Evolutionary conservation across 345 rosid species (phyloP).

Genomic region (Hibiscus syriacus): DNA sequence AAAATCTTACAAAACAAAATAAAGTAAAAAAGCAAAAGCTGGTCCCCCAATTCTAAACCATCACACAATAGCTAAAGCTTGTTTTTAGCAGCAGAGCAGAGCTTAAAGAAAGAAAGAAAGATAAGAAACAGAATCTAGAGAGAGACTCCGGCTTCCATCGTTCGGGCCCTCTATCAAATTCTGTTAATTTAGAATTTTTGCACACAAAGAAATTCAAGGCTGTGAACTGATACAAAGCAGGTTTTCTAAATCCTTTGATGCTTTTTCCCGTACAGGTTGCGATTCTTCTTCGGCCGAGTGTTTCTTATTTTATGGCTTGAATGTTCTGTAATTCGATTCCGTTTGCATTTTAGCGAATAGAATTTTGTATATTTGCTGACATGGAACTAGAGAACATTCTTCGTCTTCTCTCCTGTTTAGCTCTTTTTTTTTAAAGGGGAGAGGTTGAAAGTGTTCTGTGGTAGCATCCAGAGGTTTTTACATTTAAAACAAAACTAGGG

Average conservation of each 20-base stretch:
- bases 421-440: background rate
- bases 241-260: background rate
- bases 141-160: too few species aligned
- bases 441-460: conserved; percentile 14
- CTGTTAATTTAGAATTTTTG: background rate
- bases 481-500: conserved; percentile 1
- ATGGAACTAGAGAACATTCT: conserved; percentile 2
- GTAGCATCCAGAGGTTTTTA: conserved; percentile 20
- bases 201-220: background rate
- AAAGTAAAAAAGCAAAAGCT: conserved; percentile 7
- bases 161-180: background rate
- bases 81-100: background rate
- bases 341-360: background rate
- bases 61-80: background rate
- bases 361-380: background rate
- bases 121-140: background rate
- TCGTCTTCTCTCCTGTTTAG: background rate
- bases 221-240: background rate
- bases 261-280: background rate
- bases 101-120: background rate
- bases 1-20: background rate
- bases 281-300: background rate
- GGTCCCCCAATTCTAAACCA: background rate
- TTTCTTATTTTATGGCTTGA: conserved; percentile 1
- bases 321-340: conserved; percentile 2